Evolutionary conservation across 1,139 yeast genomes (phyloP).

Genomic region (Suhomyces terraborum): DNA sequence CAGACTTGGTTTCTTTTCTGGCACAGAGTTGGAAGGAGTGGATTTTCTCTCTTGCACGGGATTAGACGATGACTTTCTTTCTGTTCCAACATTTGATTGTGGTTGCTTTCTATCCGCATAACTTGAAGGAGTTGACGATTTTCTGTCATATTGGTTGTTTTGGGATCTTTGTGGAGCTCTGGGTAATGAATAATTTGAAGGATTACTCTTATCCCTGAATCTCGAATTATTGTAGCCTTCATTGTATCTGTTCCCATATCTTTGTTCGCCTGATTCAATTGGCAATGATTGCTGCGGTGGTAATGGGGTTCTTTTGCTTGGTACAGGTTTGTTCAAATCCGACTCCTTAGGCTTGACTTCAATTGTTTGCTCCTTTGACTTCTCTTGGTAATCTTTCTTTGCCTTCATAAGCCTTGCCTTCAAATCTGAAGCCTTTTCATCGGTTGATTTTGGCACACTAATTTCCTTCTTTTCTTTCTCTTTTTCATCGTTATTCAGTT

Average conservation of each 20-base stretch:
- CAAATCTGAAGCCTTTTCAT: conserved; percentile 17
- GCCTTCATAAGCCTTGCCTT: conserved; percentile 28
- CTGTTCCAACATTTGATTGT: not conserved
- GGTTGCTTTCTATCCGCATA: conserved; percentile 5
- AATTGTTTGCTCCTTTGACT: conserved; percentile 13
- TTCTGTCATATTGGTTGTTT: conserved; percentile 8
- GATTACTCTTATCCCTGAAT: conserved; percentile 6
- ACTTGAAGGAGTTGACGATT: conserved; percentile 7
- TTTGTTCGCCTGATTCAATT: conserved; percentile 5
- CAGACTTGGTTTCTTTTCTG: not conserved
- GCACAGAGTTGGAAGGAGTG: not conserved
- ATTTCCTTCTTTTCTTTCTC: conserved; percentile 5
- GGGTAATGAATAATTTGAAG: conserved; percentile 1
- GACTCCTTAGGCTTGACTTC: not conserved
- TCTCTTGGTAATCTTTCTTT: conserved; percentile 25
- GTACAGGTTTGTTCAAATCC: not conserved
- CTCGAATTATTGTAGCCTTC: conserved; percentile 7
- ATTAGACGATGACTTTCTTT: not conserved
- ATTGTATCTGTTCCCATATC: conserved; percentile 11
- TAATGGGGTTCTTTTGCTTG: conserved; percentile 14
- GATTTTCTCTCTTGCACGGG: not conserved
- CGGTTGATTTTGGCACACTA: conserved; percentile 2
- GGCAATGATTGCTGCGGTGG: conserved; percentile 16
- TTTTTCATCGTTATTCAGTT: conserved; percentile 6
- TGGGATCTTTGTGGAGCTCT: conserved; percentile 5